Evolutionary conservation across 2,329 filamentous ascomycete genomes (phyloP), one percentile per base, ranked within the genome.

Genomic region (Botryotinia globosa): DNA sequence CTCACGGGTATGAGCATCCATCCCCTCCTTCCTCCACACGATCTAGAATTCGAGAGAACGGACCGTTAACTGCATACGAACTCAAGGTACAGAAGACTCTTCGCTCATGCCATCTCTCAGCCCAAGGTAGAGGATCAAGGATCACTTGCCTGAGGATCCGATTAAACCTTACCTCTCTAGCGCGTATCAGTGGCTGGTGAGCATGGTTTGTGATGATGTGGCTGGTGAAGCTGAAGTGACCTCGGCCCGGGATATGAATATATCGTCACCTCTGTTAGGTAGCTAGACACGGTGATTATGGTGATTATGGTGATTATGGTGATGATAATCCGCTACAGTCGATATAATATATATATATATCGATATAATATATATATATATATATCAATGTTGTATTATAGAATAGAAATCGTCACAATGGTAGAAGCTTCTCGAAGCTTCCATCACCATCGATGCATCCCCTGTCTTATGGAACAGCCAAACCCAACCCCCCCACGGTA

Each of bases 381-480:
- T n/a, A n/a, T n/a, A n/a, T n/a, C n/a, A n/a, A n/a, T n/a, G n/a
- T n/a, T n/a, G n/a, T n/a, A n/a, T n/a, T n/a, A n/a, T n/a, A n/a
- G n/a, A n/a, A n/a, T n/a, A 34, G 34, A 34, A 34, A 34, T 34
- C 5, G 34, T 34, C 34, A 34, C 34, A 5, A 2, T 20, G 10
- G 7, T 14, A 54, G 34, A 62, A 69, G 9, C 25, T 69, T 69
- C 67, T 59, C 54, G 67, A 69, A 69, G 56, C 56, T 37, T 62
- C 67, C 20, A 45, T 25, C 12, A 18, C 29, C 22, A 22, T 34
- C 8, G 6, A 34, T 20, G 12, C 51, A 25, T 34, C 18, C 34
- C 25, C 20, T 34, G 12, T 9, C 3, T 2, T 4, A 37, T 61
- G 0, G 2, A 29, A 22, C 5, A 34, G 12, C 25, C 32, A 67